Conservation (phyloP, 768 basidiomycete species). For the Gyrodon lividus region DNA sequence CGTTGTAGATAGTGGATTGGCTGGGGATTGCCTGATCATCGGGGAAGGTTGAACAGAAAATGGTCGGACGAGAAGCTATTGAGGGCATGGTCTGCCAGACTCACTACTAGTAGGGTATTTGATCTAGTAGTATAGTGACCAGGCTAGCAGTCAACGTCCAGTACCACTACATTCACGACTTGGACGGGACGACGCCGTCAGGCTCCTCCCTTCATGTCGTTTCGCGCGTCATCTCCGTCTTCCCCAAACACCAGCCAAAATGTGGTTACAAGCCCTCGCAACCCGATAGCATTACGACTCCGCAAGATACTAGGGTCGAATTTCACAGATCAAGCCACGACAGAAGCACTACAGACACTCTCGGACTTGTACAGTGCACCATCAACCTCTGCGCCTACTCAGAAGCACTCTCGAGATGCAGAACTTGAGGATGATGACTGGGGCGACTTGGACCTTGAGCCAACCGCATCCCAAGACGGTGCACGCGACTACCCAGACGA, state of each 20-base stretch:
- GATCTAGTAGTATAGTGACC: too few relatives aligned
- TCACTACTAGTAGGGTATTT: too few relatives aligned
- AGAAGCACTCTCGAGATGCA: background rate
- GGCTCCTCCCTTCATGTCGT: slow-evolving; percentile 6
- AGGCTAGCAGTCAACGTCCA: too few relatives aligned
- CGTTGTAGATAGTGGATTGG: too few relatives aligned
- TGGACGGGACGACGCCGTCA: too few relatives aligned
- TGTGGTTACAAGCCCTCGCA: slow-evolving; percentile 35
- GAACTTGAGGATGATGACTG: slow-evolving; percentile 32
- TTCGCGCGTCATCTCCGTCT: slow-evolving; percentile 6
- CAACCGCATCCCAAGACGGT: slow-evolving; percentile 8
- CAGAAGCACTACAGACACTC: slow-evolving; percentile 79
- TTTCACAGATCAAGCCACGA: slow-evolving; percentile 74
- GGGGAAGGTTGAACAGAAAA: too few relatives aligned
- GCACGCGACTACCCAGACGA: slow-evolving; percentile 24
- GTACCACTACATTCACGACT: too few relatives aligned
- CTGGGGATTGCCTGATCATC: too few relatives aligned
- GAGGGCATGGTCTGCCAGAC: too few relatives aligned
- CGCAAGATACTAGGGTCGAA: slow-evolving; percentile 87
- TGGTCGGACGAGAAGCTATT: too few relatives aligned
- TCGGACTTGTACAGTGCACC: slow-evolving; percentile 67
- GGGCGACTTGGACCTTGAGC: slow-evolving; percentile 19
- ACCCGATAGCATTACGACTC: slow-evolving; percentile 82
- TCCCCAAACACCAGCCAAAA: slow-evolving; percentile 10
- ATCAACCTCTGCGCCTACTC: slow-evolving; percentile 17